Conservation (phyloP, 2,329 filamentous ascomycete genomes). For the Pseudocercospora ulei region DNA sequence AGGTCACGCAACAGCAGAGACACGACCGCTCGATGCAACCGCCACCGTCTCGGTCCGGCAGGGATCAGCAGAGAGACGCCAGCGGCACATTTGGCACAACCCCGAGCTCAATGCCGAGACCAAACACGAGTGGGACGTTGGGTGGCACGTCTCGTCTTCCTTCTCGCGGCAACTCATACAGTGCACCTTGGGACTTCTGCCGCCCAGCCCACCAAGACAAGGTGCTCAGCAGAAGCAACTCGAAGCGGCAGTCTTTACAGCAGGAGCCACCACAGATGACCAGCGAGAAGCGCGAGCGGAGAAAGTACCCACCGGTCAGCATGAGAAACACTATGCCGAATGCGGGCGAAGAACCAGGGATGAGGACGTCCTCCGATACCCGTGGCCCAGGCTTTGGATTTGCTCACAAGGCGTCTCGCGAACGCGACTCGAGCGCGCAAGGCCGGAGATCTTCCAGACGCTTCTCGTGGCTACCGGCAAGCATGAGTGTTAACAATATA, state of each 20-base stretch:
- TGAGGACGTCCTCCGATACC: constrained; percentile 42
- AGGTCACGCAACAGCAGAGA: constrained; percentile 33
- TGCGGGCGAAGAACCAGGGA: constrained; percentile 42
- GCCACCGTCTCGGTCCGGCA: constrained; percentile 32
- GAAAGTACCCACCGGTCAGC: constrained; percentile 73
- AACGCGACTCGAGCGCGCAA: constrained; percentile 27
- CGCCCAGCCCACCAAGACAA: constrained; percentile 78
- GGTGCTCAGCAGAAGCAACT: constrained; percentile 61
- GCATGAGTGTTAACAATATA: constrained; percentile 42
- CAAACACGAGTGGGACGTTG: constrained; percentile 73
- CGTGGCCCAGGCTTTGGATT: constrained; percentile 45
- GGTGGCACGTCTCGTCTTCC: constrained; percentile 52
- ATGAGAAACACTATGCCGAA: constrained; percentile 65
- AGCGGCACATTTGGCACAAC: constrained; percentile 31
- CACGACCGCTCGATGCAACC: constrained; percentile 30
- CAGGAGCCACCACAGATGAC: constrained; percentile 41
- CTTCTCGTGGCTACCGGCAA: constrained; percentile 45
- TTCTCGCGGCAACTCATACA: constrained; percentile 67
- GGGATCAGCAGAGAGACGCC: constrained; percentile 45
- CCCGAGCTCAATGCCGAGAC: constrained; percentile 47
- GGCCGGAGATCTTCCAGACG: constrained; percentile 38
- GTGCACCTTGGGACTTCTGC: constrained; percentile 78
- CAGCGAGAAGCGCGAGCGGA: constrained; percentile 53
- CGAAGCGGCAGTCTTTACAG: constrained; percentile 30
- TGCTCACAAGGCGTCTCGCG: constrained; percentile 40